Conservation (phyloP, 345 rosid genomes). For the Populus tremula region DNA sequence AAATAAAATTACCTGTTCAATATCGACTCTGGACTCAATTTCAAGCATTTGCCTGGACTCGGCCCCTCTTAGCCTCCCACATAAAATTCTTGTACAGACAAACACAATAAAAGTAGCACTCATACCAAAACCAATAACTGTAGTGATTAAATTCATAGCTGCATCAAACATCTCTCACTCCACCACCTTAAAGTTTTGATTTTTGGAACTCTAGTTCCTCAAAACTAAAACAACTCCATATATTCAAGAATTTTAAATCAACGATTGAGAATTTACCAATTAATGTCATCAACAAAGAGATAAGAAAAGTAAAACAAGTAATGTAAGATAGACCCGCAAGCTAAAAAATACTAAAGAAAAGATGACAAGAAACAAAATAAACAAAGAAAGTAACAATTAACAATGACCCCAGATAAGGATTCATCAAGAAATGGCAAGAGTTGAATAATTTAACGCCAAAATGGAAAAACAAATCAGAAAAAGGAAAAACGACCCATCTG, state of each 20-base stretch:
- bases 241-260: neutral
- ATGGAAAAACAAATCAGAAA: neutral
- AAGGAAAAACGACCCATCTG: neutral
- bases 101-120: slow-evolving; percentile 61
- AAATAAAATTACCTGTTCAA: slow-evolving; percentile 45
- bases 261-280: neutral
- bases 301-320: neutral
- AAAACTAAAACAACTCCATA: slow-evolving; percentile 1
- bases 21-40: slow-evolving; percentile 45
- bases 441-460: neutral
- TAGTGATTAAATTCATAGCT: slow-evolving; percentile 51
- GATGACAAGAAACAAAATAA: neutral
- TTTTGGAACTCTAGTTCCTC: neutral
- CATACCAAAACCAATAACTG: slow-evolving; percentile 61
- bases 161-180: slow-evolving; percentile 38
- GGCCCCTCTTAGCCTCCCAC: slow-evolving; percentile 45
- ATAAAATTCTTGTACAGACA: slow-evolving; percentile 59
- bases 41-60: slow-evolving; percentile 46
- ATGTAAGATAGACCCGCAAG: neutral
- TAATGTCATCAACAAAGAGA: neutral
- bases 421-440: slow-evolving; percentile 13
- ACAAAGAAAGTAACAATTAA: neutral
- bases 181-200: neutral
- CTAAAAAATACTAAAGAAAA: neutral
- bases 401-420: slow-evolving; percentile 25